These are phyloP conservation scores for Lactarius quietus DNA, from an alignment of 768 basidiomycete genomes.

Conservation along the genomic window DNA sequence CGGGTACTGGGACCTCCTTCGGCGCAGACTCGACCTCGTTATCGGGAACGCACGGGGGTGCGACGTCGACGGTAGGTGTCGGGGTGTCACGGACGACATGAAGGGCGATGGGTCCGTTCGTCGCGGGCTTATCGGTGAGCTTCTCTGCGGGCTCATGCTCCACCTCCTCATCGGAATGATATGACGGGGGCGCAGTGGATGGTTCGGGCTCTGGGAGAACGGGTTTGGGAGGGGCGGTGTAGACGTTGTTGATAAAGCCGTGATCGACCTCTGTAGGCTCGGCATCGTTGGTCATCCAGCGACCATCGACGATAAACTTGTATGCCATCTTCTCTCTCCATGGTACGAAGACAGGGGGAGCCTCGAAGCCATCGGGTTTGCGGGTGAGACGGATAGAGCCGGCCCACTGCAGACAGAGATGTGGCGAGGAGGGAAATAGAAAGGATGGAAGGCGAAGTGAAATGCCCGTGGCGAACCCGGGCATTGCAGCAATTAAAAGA, in stretches of 20 bases:
- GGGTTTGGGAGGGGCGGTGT: constrained; percentile 27
- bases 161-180: constrained; percentile 6
- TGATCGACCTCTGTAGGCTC: constrained; percentile 32
- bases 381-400: constrained; percentile 32
- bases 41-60: background rate
- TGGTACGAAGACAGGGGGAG: constrained; percentile 28
- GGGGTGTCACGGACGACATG: constrained; percentile 7
- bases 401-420: constrained; percentile 28
- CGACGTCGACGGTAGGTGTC: background rate
- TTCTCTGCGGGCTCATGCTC: constrained; percentile 15
- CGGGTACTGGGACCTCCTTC: too few species aligned
- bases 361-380: constrained; percentile 31
- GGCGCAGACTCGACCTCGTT: constrained; percentile 1
- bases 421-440: constrained; percentile 10
- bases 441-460: constrained; percentile 27
- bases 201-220: background rate
- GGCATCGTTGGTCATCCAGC: constrained; percentile 31
- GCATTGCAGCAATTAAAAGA: constrained; percentile 8
- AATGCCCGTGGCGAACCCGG: constrained; percentile 20
- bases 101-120: constrained; percentile 12
- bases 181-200: background rate
- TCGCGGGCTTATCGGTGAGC: constrained; percentile 1
- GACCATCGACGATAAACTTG: constrained; percentile 38
- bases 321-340: constrained; percentile 32
- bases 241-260: constrained; percentile 36